These are phyloP conservation scores for Ceriops zippeliana DNA, from an alignment of 345 rosid genomes.

Conservation along the genomic window DNA sequence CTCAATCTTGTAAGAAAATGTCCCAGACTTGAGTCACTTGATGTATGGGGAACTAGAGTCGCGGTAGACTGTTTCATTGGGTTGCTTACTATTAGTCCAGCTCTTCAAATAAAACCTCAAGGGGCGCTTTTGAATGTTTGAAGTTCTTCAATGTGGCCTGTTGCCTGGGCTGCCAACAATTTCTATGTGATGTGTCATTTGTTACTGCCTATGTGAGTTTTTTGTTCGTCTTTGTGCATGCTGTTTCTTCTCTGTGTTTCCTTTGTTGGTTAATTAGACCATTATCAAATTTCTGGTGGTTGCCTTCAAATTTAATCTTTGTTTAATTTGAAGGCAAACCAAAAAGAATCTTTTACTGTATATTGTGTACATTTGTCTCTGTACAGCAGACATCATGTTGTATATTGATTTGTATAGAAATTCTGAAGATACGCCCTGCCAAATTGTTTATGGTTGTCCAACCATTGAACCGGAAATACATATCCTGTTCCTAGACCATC, in stretches of 20 bases:
- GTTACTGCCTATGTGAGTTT: not conserved
- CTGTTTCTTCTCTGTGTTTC: constrained; percentile 2
- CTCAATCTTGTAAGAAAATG: constrained; percentile 62
- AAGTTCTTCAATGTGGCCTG: constrained; percentile 38
- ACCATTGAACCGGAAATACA: too few species aligned
- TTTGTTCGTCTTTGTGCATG: not conserved
- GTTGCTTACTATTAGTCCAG: constrained; percentile 58
- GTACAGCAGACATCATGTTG: not conserved
- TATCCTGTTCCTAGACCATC: too few species aligned
- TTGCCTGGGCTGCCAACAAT: constrained; percentile 25
- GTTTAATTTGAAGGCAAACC: not conserved
- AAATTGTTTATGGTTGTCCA: too few species aligned
- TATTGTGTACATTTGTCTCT: not conserved
- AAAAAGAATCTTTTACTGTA: too few species aligned
- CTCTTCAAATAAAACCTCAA: constrained; percentile 51
- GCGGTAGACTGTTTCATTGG: constrained; percentile 58
- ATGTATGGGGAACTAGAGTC: constrained; percentile 85
- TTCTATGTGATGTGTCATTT: not conserved
- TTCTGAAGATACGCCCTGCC: too few species aligned
- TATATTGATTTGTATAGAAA: too few species aligned
- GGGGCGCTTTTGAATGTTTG: constrained; percentile 37
- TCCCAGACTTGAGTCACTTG: constrained; percentile 63
- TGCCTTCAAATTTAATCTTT: not conserved
- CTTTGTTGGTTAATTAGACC: not conserved
- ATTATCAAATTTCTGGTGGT: not conserved